Evolutionary conservation across 2,329 filamentous ascomycete species (phyloP), one percentile per base, ranked within the genome.

Genomic region (Paecilomyces fulvus): DNA sequence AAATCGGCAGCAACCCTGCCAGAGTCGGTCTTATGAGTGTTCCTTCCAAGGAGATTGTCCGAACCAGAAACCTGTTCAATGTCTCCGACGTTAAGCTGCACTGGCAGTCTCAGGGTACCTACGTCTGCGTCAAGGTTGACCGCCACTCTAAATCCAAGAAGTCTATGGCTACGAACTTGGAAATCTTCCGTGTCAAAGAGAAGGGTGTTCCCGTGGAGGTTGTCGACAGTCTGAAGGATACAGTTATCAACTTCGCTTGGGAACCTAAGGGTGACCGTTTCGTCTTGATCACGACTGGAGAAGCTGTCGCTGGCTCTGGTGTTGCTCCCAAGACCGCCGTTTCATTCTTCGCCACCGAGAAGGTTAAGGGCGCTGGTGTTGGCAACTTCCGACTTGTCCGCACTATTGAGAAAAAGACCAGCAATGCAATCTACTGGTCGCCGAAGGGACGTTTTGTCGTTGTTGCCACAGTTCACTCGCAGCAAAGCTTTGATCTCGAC

Each of bases 141-240:
- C 84, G 94, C 63, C 94, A 99, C 81, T 96, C 91, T 73, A 99
- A 99, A 78, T 96, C 92, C 56, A 97, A 97, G 82, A 99, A 97
- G 78, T 96, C 91, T 2, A 84, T 95, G 67, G 92, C 92, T 59
- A 99, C 94, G 30, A 97, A 95, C 64, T 84, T 99, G 33, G 94
- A 99, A 74, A 97, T 99, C 70, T 99, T 99, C 87, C 90, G 94
- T 59, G 84, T 99, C 65, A 87, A 85, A 72, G 94, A 99, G 76
- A 99, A 99, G 83, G 92, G 94, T 64, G 94, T 99, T 1, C 94
- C 94, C 0, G 92, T 99, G 55, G 94, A 99, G 75, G 94, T 97
- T 56, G 91, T 99, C 53, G 94, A 99, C 75, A 91, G 88, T 55
- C 89, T 99, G 77, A 97, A 97, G 78, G 94, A 97, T 69, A 96